These are phyloP conservation scores for Teratosphaeria nubilosa DNA, from an alignment of 2,329 filamentous ascomycete species.

Conservation along the genomic window DNA sequence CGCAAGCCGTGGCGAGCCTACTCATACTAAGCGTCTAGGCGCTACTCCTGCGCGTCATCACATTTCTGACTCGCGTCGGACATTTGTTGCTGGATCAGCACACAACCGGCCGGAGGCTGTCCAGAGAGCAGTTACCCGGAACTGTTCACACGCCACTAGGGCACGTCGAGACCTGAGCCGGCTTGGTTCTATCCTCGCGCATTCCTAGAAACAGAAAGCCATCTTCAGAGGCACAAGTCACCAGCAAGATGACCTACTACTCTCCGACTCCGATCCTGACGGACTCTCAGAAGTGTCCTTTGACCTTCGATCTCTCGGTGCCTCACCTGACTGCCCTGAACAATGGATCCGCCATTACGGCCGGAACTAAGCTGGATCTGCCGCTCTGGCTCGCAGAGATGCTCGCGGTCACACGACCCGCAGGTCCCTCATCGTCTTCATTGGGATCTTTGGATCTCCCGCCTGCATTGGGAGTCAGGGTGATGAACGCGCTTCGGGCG, in stretches of 20 bases:
- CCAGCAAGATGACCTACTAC: conserved; percentile 52
- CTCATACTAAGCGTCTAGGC: background rate
- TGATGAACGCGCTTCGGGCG: conserved; percentile 82
- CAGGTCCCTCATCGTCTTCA: conserved; percentile 36
- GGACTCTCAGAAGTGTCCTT: conserved; percentile 88
- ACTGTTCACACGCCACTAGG: background rate
- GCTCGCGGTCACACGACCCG: conserved; percentile 56
- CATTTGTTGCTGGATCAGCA: background rate
- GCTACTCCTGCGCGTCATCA: conserved; percentile 1
- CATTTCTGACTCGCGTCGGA: background rate
- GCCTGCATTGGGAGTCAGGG: conserved; percentile 61
- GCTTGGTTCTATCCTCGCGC: too few relatives aligned
- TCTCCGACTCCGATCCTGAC: conserved; percentile 76
- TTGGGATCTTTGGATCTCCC: conserved; percentile 77
- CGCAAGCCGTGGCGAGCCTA: background rate
- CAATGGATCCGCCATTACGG: conserved; percentile 60
- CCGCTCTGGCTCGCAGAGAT: conserved; percentile 94
- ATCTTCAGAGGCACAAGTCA: background rate
- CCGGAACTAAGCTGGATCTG: conserved; percentile 68
- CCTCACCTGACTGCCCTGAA: conserved; percentile 81
- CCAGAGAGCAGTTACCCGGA: background rate
- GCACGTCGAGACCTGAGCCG: too few relatives aligned
- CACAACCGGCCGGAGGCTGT: background rate
- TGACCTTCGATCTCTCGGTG: conserved; percentile 85
- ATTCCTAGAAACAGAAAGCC: too few relatives aligned